Conservation (phyloP, 75 land plant species). For the Sequoia sempervirens region DNA sequence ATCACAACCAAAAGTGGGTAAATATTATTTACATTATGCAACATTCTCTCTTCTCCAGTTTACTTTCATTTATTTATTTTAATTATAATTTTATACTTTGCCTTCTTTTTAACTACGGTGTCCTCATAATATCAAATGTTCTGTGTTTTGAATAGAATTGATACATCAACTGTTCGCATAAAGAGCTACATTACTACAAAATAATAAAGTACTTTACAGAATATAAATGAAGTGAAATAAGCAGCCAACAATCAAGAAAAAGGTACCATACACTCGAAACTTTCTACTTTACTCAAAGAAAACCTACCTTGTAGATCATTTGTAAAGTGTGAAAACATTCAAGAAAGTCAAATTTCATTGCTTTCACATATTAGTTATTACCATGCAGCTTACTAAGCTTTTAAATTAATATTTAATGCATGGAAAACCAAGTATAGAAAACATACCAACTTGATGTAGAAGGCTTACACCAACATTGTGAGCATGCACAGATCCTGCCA, state of each 20-base stretch:
- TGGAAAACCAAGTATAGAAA: background rate
- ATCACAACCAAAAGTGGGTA: background rate
- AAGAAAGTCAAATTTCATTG: background rate
- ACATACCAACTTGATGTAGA: constrained; percentile 84
- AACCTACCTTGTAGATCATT: background rate
- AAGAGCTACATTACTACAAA: background rate
- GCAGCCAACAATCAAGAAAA: background rate
- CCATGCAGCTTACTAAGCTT: background rate
- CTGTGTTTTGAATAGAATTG: background rate
- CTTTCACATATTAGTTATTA: background rate
- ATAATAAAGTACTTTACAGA: background rate
- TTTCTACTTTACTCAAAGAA: background rate
- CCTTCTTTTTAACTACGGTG: too few relatives aligned
- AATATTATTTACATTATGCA: background rate
- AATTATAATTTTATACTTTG: too few relatives aligned
- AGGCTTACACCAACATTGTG: constrained; percentile 99
- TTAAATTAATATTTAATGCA: background rate
- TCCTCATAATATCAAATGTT: too few relatives aligned
- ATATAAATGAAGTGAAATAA: background rate
- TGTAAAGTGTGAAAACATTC: background rate
- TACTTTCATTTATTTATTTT: too few relatives aligned
- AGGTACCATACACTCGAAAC: background rate
- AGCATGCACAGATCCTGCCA: constrained; percentile 96
- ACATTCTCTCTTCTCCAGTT: too few relatives aligned
- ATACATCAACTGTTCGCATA: background rate